Conservation (phyloP, 208 protist species). For the Trypanosoma melophagium region DNA sequence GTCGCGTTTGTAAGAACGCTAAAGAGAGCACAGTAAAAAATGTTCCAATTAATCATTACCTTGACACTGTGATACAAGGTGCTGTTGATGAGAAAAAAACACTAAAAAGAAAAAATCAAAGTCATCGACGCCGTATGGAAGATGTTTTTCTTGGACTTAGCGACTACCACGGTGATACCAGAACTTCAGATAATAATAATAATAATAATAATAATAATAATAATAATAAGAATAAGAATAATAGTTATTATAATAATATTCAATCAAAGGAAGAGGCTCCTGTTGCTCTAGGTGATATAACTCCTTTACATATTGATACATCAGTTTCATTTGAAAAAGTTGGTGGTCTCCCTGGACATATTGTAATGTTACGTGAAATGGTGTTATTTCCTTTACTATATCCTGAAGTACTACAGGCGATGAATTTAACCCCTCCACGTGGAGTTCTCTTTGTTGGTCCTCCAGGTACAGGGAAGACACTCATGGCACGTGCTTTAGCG, state of each 20-base stretch:
- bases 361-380: conserved; percentile 78
- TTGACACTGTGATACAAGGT: conserved; percentile 42
- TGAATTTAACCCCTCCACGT: conserved; percentile 86
- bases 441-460: conserved; percentile 99
- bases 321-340: conserved; percentile 76
- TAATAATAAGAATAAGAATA: too few relatives aligned
- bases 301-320: conserved; percentile 58
- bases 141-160: conserved; percentile 28
- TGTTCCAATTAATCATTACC: conserved; percentile 74
- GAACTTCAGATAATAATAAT: neutral
- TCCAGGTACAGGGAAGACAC: conserved; percentile 99
- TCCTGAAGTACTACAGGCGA: conserved; percentile 53
- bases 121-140: conserved; percentile 34
- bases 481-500: conserved; percentile 99
- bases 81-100: conserved; percentile 20
- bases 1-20: conserved; percentile 38
- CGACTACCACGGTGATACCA: neutral
- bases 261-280: conserved; percentile 10
- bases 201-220: too few relatives aligned
- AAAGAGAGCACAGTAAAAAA: conserved; percentile 54
- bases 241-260: neutral
- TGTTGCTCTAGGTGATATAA: conserved; percentile 60
- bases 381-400: conserved; percentile 84
- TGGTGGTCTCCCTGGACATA: conserved; percentile 71
- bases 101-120: conserved; percentile 5